A percentile compares a stretch with the other conserved stretches of the same genome.
These are phyloP conservation scores for Dimargaris verticillata DNA, from an alignment of 192 early-diverging fungal genomes.

Conservation along the genomic window DNA sequence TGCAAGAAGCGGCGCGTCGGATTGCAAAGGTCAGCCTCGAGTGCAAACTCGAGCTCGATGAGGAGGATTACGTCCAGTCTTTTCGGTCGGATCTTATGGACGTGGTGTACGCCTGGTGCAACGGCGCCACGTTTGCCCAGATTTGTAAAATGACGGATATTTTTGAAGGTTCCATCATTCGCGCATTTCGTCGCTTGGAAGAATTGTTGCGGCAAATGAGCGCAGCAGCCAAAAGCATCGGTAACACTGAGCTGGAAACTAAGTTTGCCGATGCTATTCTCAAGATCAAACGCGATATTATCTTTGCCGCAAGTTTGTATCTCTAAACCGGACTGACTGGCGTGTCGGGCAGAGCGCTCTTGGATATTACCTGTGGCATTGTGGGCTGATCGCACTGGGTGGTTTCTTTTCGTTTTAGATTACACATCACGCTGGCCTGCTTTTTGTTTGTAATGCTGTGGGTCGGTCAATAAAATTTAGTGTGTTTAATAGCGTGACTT, in stretches of 20 bases:
- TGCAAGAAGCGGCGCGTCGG: constrained; percentile 72
- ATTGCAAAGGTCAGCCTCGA: constrained; percentile 78
- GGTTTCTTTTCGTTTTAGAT: too few species aligned
- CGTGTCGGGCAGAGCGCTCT: too few species aligned
- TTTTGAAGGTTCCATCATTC: constrained; percentile 88
- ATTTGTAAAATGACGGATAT: constrained; percentile 90
- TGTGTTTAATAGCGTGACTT: too few species aligned
- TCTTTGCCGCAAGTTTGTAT: constrained; percentile 90
- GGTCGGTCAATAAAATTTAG: too few species aligned
- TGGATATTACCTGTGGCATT: too few species aligned
- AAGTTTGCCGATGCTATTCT: constrained; percentile 87
- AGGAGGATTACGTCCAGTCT: constrained; percentile 71
- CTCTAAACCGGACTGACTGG: constrained; percentile 28
- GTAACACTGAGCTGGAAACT: constrained; percentile 80
- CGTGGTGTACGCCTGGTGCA: constrained; percentile 81
- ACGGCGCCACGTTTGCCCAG: constrained; percentile 82
- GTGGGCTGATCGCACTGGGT: too few species aligned
- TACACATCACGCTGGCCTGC: too few species aligned
- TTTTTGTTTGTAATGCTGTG: too few species aligned
- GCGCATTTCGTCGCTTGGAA: constrained; percentile 74
- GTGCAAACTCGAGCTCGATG: constrained; percentile 71
- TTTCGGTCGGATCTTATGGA: constrained; percentile 88
- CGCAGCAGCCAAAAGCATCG: constrained; percentile 81
- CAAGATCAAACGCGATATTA: constrained; percentile 91
- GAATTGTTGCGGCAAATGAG: constrained; percentile 82